Conservation (phyloP, 495 filamentous ascomycete species). For the Aspergillus sclerotiicarbonarius region DNA sequence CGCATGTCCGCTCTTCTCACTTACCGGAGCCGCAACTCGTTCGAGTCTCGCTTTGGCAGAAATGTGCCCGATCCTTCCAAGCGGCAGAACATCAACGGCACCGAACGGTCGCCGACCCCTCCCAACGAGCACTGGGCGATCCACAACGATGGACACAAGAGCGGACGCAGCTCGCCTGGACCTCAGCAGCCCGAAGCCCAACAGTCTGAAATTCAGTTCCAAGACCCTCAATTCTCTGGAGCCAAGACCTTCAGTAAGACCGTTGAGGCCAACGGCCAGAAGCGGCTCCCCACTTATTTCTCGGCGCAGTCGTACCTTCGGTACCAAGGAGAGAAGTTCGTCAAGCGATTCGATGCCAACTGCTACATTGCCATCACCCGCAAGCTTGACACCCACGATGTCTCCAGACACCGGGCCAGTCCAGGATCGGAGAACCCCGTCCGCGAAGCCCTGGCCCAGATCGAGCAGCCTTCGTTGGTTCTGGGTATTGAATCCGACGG, state of each 20-base stretch:
- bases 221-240: slow-evolving; percentile 79
- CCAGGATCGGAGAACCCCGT: slow-evolving; percentile 51
- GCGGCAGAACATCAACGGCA: slow-evolving; percentile 72
- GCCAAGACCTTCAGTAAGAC: slow-evolving; percentile 49
- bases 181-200: slow-evolving; percentile 14
- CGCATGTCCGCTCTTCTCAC: slow-evolving; percentile 96
- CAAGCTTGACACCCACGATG: slow-evolving; percentile 97
- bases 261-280: slow-evolving; percentile 29
- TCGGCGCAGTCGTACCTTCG: slow-evolving; percentile 96
- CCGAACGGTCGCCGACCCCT: slow-evolving; percentile 59
- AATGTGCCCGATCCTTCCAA: slow-evolving; percentile 85
- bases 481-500: slow-evolving; percentile 93
- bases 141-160: slow-evolving; percentile 91
- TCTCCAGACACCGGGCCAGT: slow-evolving; percentile 66
- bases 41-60: slow-evolving; percentile 89
- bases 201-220: slow-evolving; percentile 41
- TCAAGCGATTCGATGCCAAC: slow-evolving; percentile 94
- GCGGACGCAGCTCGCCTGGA: slow-evolving; percentile 35
- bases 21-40: slow-evolving; percentile 94
- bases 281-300: slow-evolving; percentile 79
- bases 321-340: slow-evolving; percentile 97
- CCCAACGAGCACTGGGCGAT: slow-evolving; percentile 86
- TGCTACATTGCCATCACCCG: slow-evolving; percentile 99
- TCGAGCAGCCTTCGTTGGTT: slow-evolving; percentile 84
- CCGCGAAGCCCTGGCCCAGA: slow-evolving; percentile 68